Evolutionary conservation across 148 eudicot species (phyloP), one percentile per base, ranked within the genome.

Genomic region (Arbutus unedo): DNA sequence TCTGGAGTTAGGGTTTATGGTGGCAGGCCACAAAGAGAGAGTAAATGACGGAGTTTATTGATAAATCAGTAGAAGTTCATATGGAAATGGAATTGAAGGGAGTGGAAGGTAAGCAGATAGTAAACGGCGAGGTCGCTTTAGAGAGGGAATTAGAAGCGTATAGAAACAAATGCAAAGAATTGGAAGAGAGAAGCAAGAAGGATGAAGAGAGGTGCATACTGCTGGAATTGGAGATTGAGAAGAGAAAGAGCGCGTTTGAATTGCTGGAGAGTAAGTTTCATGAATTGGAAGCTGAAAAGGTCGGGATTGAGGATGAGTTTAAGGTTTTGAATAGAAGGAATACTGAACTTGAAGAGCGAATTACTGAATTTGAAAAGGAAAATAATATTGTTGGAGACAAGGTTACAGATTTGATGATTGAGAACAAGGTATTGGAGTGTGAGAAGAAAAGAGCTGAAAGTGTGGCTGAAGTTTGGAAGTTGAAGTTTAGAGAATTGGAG

Each of bases 391-490:
- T 43, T 14, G 7, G 45, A 48, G 81, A 38, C 54, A 83, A 77
- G 84, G 55, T 93, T 79, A 68, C 60, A 49, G 83, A 89, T 55
- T 83, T 92, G 90, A 89, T 90, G 91, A 82, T 84, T 74, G 93
- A 87, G 85, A 91, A 89, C 83, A 86, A 80, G 43, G 92, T 87
- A 81, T 86, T 89, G 91, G 87, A 87, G 60, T 90, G 87, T 84
- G 93, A 91, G 85, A 94, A 89, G 86, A 82, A 50, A 21, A 50
- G 54, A 50, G 91, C 89, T 53, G 82, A 91, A 80, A 83, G 62
- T 21, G 87, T 86, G 71, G 86, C 81, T n/a, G 91, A 85, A 74
- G 74, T 43, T 53, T 90, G 88, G 91, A 89, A 91, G 83, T 73
- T 19, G 54, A 94, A 90, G 82, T 88, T 85, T 67, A 55, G 60